Evolutionary conservation across 768 basidiomycete species (phyloP).

Genomic region (Tricholoma terreum): DNA sequence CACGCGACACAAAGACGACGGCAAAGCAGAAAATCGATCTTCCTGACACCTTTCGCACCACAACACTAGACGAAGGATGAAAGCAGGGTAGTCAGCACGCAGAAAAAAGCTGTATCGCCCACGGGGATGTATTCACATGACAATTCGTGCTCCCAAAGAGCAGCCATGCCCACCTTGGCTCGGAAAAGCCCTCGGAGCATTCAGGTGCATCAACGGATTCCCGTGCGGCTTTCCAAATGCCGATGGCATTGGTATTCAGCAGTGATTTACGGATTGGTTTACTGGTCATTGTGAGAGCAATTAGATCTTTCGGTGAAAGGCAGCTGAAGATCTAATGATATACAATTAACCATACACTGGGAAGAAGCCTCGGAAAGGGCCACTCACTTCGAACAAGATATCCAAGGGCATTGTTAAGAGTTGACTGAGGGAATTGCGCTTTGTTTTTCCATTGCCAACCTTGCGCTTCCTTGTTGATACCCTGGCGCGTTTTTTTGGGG

Average conservation of each 20-base stretch:
- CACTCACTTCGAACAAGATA: constrained; percentile 21
- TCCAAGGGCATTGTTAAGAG: constrained; percentile 27
- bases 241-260: constrained; percentile 10
- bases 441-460: neutral
- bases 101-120: neutral
- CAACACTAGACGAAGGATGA: constrained; percentile 13
- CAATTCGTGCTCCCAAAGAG: constrained; percentile 22
- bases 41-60: constrained; percentile 12
- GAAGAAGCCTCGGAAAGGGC: neutral
- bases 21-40: constrained; percentile 23
- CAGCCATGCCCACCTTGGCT: constrained; percentile 25
- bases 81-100: neutral
- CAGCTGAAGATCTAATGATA: constrained; percentile 21
- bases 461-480: neutral
- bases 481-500: constrained; percentile 1
- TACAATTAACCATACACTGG: neutral
- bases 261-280: constrained; percentile 21
- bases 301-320: constrained; percentile 22
- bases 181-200: constrained; percentile 22
- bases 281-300: constrained; percentile 20
- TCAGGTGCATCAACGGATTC: constrained; percentile 14
- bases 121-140: constrained; percentile 15
- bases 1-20: constrained; percentile 25
- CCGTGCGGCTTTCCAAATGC: constrained; percentile 25
- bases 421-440: neutral